Evolutionary conservation across 164 flowering plant genomes (phyloP).

Genomic region (Vitis cinerea): DNA sequence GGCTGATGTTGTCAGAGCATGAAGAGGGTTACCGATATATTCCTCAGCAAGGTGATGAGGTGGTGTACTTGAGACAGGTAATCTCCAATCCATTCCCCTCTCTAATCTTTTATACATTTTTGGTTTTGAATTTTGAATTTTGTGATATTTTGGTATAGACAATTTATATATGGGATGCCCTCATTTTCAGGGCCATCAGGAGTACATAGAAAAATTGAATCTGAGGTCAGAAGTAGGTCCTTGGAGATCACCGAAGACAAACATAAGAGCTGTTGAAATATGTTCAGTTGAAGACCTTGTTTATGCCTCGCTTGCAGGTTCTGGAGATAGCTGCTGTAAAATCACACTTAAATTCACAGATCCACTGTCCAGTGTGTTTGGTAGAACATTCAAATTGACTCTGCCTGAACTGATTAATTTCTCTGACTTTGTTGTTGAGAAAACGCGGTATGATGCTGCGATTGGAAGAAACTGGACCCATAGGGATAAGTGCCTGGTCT

Average conservation of each 20-base stretch:
- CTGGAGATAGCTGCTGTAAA: constrained; percentile 95
- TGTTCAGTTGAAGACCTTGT: constrained; percentile 68
- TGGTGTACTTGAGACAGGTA: constrained; percentile 86
- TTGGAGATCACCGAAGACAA: constrained; percentile 52
- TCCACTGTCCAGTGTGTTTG: constrained; percentile 48
- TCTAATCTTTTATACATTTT: background rate
- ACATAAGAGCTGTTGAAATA: constrained; percentile 66
- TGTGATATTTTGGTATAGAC: background rate
- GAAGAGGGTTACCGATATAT: constrained; percentile 78
- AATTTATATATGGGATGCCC: background rate
- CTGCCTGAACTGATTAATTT: constrained; percentile 68
- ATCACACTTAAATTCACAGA: constrained; percentile 62
- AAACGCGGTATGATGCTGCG: constrained; percentile 72
- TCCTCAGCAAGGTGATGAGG: constrained; percentile 90
- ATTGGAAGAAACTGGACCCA: constrained; percentile 64
- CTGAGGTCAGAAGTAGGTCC: constrained; percentile 36
- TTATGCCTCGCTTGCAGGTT: constrained; percentile 65
- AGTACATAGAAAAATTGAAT: constrained; percentile 34
- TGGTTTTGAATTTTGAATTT: background rate
- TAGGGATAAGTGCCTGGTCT: constrained; percentile 77
- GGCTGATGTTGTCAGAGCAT: constrained; percentile 71
- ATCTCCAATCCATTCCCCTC: background rate
- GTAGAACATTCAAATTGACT: constrained; percentile 56
- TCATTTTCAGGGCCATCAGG: constrained; percentile 75
- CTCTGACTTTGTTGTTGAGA: constrained; percentile 86